phyloP scores from a whole-genome alignment of 129 eudicot species.

The Artemisia annua region DNA sequence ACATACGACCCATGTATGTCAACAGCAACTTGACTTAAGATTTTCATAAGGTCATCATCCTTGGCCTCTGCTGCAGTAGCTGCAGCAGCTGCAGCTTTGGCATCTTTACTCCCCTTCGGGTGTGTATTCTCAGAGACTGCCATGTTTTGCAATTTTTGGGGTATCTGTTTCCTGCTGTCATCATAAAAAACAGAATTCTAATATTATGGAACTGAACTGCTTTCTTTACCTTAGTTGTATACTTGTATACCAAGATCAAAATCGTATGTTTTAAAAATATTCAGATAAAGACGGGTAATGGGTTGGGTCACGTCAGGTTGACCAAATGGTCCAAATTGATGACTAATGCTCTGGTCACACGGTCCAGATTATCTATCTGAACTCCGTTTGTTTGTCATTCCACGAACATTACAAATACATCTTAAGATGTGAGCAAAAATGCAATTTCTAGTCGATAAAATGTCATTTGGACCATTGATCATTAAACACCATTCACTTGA shows the following conservation, averaged over 20 bases:
- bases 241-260: background rate
- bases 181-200: constrained; percentile 9
- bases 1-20: constrained; percentile 73
- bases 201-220: background rate
- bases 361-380: too few species aligned
- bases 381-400: too few species aligned
- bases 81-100: too few species aligned
- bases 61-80: constrained; percentile 65
- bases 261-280: background rate
- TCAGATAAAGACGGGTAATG: background rate
- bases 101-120: constrained; percentile 46
- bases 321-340: too few species aligned
- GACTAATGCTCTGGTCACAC: too few species aligned
- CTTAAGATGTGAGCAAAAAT: too few species aligned
- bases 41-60: constrained; percentile 56
- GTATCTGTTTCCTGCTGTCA: constrained; percentile 64
- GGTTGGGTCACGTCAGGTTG: too few species aligned
- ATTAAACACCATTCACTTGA: too few species aligned
- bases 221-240: constrained; percentile 4
- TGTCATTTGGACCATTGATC: too few species aligned
- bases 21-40: constrained; percentile 59
- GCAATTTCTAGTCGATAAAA: too few species aligned
- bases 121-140: constrained; percentile 45
- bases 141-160: constrained; percentile 60
- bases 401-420: too few species aligned